Percentiles rank a stretch among this genome's conserved stretches.
Conservation (phyloP, 202 grass and related monocot species). For the Zizania palustris region DNA sequence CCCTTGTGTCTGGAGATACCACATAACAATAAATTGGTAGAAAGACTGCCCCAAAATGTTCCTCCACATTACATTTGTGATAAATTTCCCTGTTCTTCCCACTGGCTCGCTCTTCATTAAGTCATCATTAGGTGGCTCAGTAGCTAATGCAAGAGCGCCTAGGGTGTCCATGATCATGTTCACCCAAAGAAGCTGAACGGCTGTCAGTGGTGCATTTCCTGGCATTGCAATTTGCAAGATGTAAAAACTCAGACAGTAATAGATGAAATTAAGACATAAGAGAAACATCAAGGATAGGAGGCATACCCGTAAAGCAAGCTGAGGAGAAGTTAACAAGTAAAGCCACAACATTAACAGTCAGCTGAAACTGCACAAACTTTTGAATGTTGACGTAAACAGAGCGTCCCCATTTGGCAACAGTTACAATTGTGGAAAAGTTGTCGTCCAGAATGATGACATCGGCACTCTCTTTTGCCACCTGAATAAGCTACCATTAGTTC, state of each 20-base stretch:
- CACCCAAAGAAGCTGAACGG: conserved; percentile 95
- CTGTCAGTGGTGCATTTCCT: conserved; percentile 90
- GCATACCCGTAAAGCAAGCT: conserved; percentile 81
- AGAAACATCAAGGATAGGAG: conserved; percentile 3
- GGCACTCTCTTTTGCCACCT: conserved; percentile 98
- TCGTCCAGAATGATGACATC: conserved; percentile 97
- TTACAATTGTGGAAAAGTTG: conserved; percentile 98
- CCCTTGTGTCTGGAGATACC: conserved; percentile 87
- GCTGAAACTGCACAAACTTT: conserved; percentile 98
- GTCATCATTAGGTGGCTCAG: conserved; percentile 76
- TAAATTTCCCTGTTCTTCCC: conserved; percentile 91
- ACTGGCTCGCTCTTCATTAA: conserved; percentile 86
- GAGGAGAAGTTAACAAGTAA: conserved; percentile 92
- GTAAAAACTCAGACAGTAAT: conserved; percentile 38
- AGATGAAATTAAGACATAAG: conserved; percentile 17
- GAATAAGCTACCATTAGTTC: conserved; percentile 43
- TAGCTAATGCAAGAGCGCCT: conserved; percentile 85
- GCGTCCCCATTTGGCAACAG: conserved; percentile 93
- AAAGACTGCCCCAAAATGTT: conserved; percentile 86
- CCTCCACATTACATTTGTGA: conserved; percentile 95
- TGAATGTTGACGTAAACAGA: conserved; percentile 98
- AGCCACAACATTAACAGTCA: conserved; percentile 93
- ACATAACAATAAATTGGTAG: conserved; percentile 85
- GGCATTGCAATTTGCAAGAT: conserved; percentile 41
- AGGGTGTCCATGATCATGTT: conserved; percentile 99